Conservation (phyloP, 2,329 filamentous ascomycete genomes). For the Aureobasidium lini region DNA sequence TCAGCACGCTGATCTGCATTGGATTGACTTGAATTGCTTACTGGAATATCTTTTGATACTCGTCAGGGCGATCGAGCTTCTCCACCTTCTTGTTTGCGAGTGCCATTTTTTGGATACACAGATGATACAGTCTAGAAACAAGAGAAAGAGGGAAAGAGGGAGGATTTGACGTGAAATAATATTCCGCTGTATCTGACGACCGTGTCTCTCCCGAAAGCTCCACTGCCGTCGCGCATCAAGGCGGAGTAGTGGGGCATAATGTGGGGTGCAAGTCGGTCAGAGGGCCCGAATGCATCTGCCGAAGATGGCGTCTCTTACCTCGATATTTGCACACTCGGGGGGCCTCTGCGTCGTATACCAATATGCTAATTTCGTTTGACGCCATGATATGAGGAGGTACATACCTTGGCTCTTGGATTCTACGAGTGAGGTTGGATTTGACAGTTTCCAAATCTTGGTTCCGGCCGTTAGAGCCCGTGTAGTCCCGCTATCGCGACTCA, state of each 20-base stretch:
- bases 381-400: too few species aligned
- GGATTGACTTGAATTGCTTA: not conserved
- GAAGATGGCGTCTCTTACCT: not conserved
- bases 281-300: constrained; percentile 2
- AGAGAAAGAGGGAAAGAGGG: not conserved
- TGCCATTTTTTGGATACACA: not conserved
- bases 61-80: constrained; percentile 14
- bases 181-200: not conserved
- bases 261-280: not conserved
- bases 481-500: not conserved
- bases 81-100: constrained; percentile 5
- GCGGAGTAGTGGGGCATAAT: constrained; percentile 6
- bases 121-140: not conserved
- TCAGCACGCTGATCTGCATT: not conserved
- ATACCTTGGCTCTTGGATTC: not conserved
- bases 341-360: not conserved
- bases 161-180: not conserved
- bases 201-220: not conserved
- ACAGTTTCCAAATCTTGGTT: constrained; percentile 4
- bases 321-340: not conserved
- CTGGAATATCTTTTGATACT: constrained; percentile 19
- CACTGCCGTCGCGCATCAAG: not conserved
- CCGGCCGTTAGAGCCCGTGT: constrained; percentile 3
- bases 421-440: constrained; percentile 8
- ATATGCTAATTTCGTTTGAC: not conserved